Conservation (phyloP, 495 filamentous ascomycete genomes). For the Trichoderma reesei region DNA sequence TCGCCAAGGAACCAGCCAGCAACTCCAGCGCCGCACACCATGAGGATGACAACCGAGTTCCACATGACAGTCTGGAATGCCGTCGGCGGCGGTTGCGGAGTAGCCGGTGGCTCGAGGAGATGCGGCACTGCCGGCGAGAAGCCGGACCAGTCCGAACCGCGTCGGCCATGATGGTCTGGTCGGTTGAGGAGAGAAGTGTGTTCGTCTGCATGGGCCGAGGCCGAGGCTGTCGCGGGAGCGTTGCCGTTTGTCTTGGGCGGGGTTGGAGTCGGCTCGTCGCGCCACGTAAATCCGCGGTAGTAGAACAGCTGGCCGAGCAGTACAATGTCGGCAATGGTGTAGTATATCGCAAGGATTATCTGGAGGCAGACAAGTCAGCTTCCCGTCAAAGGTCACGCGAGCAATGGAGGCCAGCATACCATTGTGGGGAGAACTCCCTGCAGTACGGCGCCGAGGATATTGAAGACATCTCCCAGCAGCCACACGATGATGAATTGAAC, state of each 20-base stretch:
- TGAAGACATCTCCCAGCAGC: conserved; percentile 92
- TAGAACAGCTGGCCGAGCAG: conserved; percentile 85
- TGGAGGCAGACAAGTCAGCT: conserved; percentile 12
- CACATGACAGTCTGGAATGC: conserved; percentile 51
- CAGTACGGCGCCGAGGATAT: conserved; percentile 84
- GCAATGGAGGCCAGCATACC: conserved; percentile 25
- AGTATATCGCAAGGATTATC: conserved; percentile 88
- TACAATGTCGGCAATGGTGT: conserved; percentile 87
- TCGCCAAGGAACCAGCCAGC: conserved; percentile 74
- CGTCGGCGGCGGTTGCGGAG: conserved; percentile 30
- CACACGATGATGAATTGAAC: conserved; percentile 84
- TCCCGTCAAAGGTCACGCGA: neutral
- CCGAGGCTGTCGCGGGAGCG: neutral
- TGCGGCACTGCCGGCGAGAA: conserved; percentile 71
- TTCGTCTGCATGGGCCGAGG: conserved; percentile 28
- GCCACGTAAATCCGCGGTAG: conserved; percentile 73
- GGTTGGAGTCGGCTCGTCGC: conserved; percentile 37
- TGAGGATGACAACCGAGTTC: conserved; percentile 59
- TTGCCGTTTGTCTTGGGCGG: conserved; percentile 15
- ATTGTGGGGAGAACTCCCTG: conserved; percentile 94
- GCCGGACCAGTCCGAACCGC: conserved; percentile 41
- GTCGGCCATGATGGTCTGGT: conserved; percentile 28
- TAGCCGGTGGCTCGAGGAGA: conserved; percentile 28
- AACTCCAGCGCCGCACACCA: conserved; percentile 74
- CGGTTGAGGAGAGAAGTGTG: conserved; percentile 29